Percentiles rank a stretch among this genome's conserved stretches.
Conservation (phyloP, 2,329 filamentous ascomycete species). For the Penicillium italicum region DNA sequence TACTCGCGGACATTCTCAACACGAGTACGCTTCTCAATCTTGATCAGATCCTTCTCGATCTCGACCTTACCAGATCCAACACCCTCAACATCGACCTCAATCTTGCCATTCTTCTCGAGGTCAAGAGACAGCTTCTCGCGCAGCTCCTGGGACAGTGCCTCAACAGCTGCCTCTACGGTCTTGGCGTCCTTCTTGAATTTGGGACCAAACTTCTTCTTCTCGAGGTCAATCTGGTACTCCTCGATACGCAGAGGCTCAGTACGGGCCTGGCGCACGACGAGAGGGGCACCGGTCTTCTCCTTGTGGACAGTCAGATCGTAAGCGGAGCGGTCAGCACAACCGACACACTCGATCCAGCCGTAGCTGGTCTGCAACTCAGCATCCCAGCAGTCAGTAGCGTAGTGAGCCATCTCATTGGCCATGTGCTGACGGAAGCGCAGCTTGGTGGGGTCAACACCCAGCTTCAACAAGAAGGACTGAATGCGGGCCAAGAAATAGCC, state of each 20-base stretch:
- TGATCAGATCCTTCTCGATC: constrained; percentile 73
- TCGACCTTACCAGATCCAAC: constrained; percentile 70
- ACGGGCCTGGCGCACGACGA: constrained; percentile 79
- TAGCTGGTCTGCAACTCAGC: constrained; percentile 87
- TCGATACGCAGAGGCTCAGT: constrained; percentile 74
- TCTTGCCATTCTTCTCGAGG: constrained; percentile 69
- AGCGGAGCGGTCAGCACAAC: constrained; percentile 90
- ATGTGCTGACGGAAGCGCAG: constrained; percentile 97
- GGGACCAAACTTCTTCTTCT: constrained; percentile 95
- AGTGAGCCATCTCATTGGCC: constrained; percentile 86
- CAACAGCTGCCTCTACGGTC: constrained; percentile 73
- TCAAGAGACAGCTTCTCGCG: constrained; percentile 75
- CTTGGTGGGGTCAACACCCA: constrained; percentile 83
- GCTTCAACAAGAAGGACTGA: constrained; percentile 80
- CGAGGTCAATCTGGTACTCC: constrained; percentile 81
- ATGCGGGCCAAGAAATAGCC: constrained; percentile 97
- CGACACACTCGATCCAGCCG: constrained; percentile 98
- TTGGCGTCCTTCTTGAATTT: constrained; percentile 93
- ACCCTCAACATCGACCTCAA: constrained; percentile 69
- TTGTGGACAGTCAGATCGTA: constrained; percentile 91
- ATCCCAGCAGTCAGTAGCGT: constrained; percentile 97
- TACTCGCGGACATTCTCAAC: constrained; percentile 84
- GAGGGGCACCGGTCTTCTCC: constrained; percentile 82
- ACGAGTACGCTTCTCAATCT: constrained; percentile 77
- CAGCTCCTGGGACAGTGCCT: constrained; percentile 72